These are phyloP conservation scores for Linum tenue DNA, from an alignment of 345 rosid species.

Conservation along the genomic window DNA sequence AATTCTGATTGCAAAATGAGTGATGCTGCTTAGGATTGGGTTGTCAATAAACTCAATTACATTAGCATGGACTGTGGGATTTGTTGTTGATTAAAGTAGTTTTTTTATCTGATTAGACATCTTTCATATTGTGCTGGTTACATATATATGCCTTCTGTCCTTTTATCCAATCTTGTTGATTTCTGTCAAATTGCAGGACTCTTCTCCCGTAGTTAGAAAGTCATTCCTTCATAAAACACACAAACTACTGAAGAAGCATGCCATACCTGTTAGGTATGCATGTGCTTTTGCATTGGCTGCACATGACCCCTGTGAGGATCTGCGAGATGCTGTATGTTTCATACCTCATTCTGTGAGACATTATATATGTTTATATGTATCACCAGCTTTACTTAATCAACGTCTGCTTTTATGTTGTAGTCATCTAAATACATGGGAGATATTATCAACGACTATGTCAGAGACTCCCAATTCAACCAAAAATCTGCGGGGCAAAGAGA, in stretches of 20 bases:
- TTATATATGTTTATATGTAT: background rate
- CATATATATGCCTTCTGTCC: background rate
- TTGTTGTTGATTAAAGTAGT: background rate
- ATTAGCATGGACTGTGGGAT: background rate
- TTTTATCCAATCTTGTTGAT: background rate
- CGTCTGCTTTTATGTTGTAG: constrained; percentile 32
- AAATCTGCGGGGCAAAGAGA: constrained; percentile 35
- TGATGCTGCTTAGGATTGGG: too few species aligned
- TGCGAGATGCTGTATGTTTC: constrained; percentile 51
- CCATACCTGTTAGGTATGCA: constrained; percentile 72
- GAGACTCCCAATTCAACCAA: constrained; percentile 40
- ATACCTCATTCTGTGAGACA: constrained; percentile 8
- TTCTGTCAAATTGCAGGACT: constrained; percentile 45
- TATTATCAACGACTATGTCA: constrained; percentile 50
- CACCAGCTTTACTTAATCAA: constrained; percentile 5
- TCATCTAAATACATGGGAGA: constrained; percentile 56
- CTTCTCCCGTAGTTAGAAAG: constrained; percentile 42
- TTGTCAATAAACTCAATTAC: background rate
- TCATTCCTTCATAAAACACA: constrained; percentile 51
- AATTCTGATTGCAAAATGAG: too few species aligned
- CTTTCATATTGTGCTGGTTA: background rate
- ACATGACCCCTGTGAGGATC: constrained; percentile 42
- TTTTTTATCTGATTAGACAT: background rate
- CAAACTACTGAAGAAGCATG: constrained; percentile 50
- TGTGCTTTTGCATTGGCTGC: constrained; percentile 65